These are phyloP conservation scores for Zoysia japonica DNA, from an alignment of 176 grass and related monocot genomes.

Conservation along the genomic window DNA sequence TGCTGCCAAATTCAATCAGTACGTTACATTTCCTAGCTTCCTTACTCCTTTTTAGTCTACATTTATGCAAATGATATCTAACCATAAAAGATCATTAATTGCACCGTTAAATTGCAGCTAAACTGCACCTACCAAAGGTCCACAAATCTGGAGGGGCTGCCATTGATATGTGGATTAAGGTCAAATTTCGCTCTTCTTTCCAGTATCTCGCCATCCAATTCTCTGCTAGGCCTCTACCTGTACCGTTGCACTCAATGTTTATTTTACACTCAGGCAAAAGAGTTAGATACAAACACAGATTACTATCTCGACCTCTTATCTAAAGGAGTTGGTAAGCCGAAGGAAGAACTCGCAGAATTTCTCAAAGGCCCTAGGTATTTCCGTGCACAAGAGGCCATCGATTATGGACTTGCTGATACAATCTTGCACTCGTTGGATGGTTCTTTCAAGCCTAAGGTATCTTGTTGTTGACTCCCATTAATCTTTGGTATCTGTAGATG, in stretches of 20 bases:
- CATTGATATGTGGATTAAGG: slow-evolving; percentile 87
- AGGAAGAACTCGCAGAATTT: slow-evolving; percentile 77
- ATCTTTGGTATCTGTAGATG: not conserved
- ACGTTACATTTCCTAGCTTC: slow-evolving; percentile 28
- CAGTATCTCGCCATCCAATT: not conserved
- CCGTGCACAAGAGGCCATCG: slow-evolving; percentile 71
- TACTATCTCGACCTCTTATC: slow-evolving; percentile 67
- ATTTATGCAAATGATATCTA: not conserved
- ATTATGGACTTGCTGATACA: slow-evolving; percentile 82
- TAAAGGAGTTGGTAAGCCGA: slow-evolving; percentile 63
- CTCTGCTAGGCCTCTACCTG: not conserved
- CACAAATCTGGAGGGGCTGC: slow-evolving; percentile 75
- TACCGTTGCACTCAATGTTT: slow-evolving; percentile 6
- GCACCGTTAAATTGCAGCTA: slow-evolving; percentile 53
- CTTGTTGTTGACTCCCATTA: not conserved
- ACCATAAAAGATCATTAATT: not conserved
- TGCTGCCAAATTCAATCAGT: slow-evolving; percentile 82
- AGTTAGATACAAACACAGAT: slow-evolving; percentile 79
- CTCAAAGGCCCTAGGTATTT: slow-evolving; percentile 68
- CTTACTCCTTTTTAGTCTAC: not conserved
- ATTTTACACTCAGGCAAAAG: slow-evolving; percentile 61
- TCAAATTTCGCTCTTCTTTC: slow-evolving; percentile 19
- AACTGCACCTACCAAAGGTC: slow-evolving; percentile 68
- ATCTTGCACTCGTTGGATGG: slow-evolving; percentile 67
- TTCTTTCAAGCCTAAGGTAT: slow-evolving; percentile 60